Base-by-base conservation (phyloP, 164 flowering plant species). In the Cinnamomum micranthum region DNA sequence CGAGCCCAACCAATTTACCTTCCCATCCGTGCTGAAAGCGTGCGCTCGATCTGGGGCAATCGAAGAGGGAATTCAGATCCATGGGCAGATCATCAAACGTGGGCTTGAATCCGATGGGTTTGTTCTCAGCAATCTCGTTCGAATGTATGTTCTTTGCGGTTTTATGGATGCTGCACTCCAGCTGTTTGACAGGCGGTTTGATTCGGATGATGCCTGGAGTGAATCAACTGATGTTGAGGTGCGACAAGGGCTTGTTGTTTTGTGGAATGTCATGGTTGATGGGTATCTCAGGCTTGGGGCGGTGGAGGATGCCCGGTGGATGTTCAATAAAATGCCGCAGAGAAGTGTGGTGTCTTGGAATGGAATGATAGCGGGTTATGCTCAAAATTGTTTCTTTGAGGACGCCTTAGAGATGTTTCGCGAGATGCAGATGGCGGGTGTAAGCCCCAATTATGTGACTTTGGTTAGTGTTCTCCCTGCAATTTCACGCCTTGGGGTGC, bases 281-380 rank as follows among this genome's bases (percentile, higher is more conserved):
- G 94, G 91, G 77, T 85, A 83, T 72, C 78, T 87, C 6, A 75
- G 84, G 76, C 12, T 75, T 55, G 86, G 89, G n/a, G 82, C 85
- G n/a, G 31, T 83, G 28, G 51, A 23, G 1, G 70, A 74, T 73
- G 88, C 90, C 3, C 73, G 82, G 79, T 19, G 74, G 20, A n/a
- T 87, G 84, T 90, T 90, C 69, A 86, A 86, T 67, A 27, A 70
- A 74, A 90, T 90, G 89, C 87, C 87, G 24, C 74, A 76, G 25
- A 83, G 84, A 82, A 88, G 87, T 77, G 85, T 89, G 58, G 90
- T 89, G 41, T 89, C 94, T 3, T 92, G 94, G 93, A 89, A 88
- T 79, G 85, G 80, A 70, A 84, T 92, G 82, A 87, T 92, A 60
- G 79, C 86, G 14, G 91, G 93, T 63, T 92, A 84, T 75, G 87